Base-by-base conservation (phyloP, 2,329 filamentous ascomycete genomes). In the Colletotrichum salicis region DNA sequence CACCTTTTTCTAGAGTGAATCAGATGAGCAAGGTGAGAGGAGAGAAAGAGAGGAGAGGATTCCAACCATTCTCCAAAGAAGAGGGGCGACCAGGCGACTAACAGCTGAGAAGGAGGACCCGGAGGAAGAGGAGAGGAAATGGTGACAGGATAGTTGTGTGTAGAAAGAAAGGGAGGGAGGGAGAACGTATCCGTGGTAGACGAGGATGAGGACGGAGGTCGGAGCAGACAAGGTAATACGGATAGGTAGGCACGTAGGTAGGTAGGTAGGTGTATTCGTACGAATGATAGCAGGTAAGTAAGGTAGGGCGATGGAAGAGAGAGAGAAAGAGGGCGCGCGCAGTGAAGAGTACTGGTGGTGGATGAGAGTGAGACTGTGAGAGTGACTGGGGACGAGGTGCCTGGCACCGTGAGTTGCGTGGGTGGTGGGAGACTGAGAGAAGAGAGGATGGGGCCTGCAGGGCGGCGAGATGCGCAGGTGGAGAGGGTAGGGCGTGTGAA, bases 381-480 rank as follows among this genome's bases (percentile, higher is more conserved):
- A 33, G 56, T 60, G 45, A 41, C 37, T 63, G 65, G 31, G 63
- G 48, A 57, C 67, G 63, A 70, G 56, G 48, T 48, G 62, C 24
- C 48, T 27, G 54, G 56, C 41, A 68, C n/a, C 65, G 48, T 41
- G 37, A 41, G 37, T 41, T 41, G 13, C 37, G 37, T 41, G 37
- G 37, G 37, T 41, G 37, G 37, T 41, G 37, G 31, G 41, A 41
- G 67, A 67, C 62, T 45, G 71, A 71, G 71, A 67, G 58, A 71
- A 67, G 71, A 73, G 68, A 71, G 71, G 71, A 73, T 71, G 59
- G 71, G 68, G 71, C 65, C 69, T 71, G 64, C 68, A 71, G 68
- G 68, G 64, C 64, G 64, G 68, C 69, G 54, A 71, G 69, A 71
- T 71, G 59, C 69, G 69, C 64, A 29, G 58, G 35, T 55, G 45